A percentile compares a stretch with the other conserved stretches of the same genome.
These are phyloP conservation scores for Backusella parvicylindrica DNA, from an alignment of 192 early-diverging fungal species.

Conservation along the genomic window DNA sequence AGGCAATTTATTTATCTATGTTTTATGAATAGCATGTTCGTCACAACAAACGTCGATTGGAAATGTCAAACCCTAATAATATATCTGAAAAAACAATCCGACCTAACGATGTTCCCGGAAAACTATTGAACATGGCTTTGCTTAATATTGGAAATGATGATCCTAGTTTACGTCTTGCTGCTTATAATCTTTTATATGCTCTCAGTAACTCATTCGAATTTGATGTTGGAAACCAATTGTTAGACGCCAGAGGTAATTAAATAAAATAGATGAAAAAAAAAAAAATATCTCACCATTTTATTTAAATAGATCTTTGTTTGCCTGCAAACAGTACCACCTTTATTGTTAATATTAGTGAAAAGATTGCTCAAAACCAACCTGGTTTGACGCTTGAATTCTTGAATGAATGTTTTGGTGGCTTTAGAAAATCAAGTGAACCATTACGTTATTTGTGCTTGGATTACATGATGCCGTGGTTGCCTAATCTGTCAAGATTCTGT, in stretches of 20 bases:
- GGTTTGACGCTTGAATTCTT: constrained; percentile 89
- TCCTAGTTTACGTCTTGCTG: constrained; percentile 72
- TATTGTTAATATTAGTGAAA: constrained; percentile 76
- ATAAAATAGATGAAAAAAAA: background rate
- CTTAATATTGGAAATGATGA: constrained; percentile 85
- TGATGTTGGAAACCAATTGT: constrained; percentile 76
- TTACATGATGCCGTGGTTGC: constrained; percentile 89
- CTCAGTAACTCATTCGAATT: constrained; percentile 78
- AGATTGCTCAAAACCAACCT: constrained; percentile 69
- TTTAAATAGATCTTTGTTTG: constrained; percentile 68
- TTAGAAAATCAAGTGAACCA: constrained; percentile 68
- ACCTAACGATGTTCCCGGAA: constrained; percentile 88
- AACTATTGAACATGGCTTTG: constrained; percentile 88
- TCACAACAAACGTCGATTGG: constrained; percentile 66
- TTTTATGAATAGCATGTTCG: constrained; percentile 63
- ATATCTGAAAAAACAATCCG: constrained; percentile 71
- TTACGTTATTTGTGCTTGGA: constrained; percentile 80
- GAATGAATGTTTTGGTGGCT: constrained; percentile 79
- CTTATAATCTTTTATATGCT: constrained; percentile 90
- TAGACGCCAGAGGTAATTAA: constrained; percentile 59
- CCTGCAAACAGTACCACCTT: constrained; percentile 89
- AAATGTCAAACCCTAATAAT: constrained; percentile 58
- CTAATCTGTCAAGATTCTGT: constrained; percentile 67
- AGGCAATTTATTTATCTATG: background rate
- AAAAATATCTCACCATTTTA: background rate